Percentiles rank a stretch among this genome's conserved stretches.
These are phyloP conservation scores for Wilcoxina mikolae DNA, from an alignment of 495 filamentous ascomycete genomes.

Conservation along the genomic window DNA sequence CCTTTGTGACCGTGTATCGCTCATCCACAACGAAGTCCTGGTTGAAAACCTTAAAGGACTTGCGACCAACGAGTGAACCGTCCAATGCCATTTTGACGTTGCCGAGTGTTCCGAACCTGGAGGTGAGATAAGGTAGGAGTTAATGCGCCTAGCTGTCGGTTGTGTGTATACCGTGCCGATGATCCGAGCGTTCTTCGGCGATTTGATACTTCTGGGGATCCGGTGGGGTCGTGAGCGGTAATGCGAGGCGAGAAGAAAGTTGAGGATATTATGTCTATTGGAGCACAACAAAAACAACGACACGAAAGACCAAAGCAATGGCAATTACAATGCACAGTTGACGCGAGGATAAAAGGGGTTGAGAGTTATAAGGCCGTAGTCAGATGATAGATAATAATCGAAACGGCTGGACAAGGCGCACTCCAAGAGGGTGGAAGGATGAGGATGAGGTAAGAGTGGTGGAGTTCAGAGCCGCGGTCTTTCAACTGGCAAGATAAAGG, in stretches of 20 bases:
- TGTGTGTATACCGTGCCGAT: not conserved
- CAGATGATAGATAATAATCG: not conserved
- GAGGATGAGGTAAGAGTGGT: not conserved
- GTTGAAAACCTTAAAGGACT: conserved; percentile 99
- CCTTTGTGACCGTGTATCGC: conserved; percentile 95
- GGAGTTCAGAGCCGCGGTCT: not conserved
- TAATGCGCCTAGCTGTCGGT: not conserved
- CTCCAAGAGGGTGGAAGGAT: not conserved
- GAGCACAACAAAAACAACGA: conserved; percentile 1
- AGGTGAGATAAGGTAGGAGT: not conserved
- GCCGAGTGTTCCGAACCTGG: not conserved
- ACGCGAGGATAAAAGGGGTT: not conserved
- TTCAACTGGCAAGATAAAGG: not conserved
- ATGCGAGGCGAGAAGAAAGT: not conserved
- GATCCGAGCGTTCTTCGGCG: not conserved
- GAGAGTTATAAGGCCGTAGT: not conserved
- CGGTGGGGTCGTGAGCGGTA: not conserved
- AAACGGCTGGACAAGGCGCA: not conserved
- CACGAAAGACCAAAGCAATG: not conserved
- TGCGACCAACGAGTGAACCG: conserved; percentile 54
- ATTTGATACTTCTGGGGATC: not conserved
- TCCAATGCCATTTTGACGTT: conserved; percentile 15
- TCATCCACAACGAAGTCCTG: conserved; percentile 98
- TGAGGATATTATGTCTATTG: not conserved
- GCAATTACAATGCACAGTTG: not conserved